Evolutionary conservation across 345 rosid genomes (phyloP).

Genomic region (Psidium friedrichsthalianum): DNA sequence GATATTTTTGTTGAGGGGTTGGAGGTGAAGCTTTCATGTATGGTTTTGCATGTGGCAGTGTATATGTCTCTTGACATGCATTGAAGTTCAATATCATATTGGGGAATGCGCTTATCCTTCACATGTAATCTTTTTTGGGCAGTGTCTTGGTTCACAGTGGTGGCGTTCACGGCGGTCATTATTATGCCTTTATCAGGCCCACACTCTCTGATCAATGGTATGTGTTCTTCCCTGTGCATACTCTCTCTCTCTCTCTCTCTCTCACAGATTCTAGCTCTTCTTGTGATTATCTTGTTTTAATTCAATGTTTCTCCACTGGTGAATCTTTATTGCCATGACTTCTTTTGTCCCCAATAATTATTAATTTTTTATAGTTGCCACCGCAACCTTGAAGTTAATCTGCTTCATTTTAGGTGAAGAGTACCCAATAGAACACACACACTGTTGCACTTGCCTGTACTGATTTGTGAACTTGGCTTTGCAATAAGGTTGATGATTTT

Average conservation of each 20-base stretch:
- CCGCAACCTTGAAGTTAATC: neutral
- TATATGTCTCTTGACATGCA: neutral
- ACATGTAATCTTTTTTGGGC: constrained; percentile 2
- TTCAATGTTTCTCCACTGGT: neutral
- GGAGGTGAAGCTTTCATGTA: neutral
- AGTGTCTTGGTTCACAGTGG: constrained; percentile 98
- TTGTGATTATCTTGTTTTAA: neutral
- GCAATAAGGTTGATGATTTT: neutral
- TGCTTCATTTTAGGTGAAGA: neutral
- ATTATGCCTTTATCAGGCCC: constrained; percentile 93
- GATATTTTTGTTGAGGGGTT: neutral
- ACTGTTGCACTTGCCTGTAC: neutral
- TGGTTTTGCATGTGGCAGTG: neutral
- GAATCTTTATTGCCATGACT: neutral
- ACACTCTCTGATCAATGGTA: constrained; percentile 92
- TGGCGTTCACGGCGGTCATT: constrained; percentile 97
- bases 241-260: neutral
- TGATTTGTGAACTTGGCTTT: neutral
- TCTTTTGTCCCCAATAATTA: neutral
- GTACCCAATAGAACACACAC: neutral
- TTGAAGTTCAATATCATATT: neutral
- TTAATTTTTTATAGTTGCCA: neutral
- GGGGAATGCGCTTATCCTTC: neutral
- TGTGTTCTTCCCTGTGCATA: neutral
- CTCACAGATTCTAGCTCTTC: neutral